Conservation (phyloP, 768 basidiomycete genomes). For the Tylopilus subfusipes region DNA sequence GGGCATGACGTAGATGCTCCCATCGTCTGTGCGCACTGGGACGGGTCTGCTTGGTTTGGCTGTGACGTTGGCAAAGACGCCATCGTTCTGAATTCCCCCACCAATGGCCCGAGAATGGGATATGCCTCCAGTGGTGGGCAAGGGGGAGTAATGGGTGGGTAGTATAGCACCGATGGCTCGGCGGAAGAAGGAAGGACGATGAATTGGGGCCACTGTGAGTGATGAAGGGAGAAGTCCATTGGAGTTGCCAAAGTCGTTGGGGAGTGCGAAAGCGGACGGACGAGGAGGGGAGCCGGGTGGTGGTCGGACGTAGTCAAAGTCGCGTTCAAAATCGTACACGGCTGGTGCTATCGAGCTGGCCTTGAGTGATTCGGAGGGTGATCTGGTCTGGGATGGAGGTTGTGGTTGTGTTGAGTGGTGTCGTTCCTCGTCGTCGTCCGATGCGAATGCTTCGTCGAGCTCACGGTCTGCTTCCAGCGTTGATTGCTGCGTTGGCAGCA, state of each 20-base stretch:
- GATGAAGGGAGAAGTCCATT: conserved; percentile 61
- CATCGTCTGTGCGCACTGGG: conserved; percentile 48
- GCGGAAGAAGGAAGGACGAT: conserved; percentile 52
- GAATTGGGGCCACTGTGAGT: conserved; percentile 34
- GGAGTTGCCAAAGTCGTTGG: conserved; percentile 69
- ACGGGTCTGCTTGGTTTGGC: conserved; percentile 69
- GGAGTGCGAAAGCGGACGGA: conserved; percentile 52
- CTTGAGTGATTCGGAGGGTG: conserved; percentile 18
- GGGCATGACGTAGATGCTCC: conserved; percentile 61
- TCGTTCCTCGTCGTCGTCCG: conserved; percentile 46
- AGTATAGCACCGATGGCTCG: conserved; percentile 55
- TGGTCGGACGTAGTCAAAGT: conserved; percentile 63
- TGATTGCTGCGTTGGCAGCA: conserved; percentile 47
- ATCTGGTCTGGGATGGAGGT: conserved; percentile 30
- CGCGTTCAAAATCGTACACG: conserved; percentile 69
- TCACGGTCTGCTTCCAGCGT: conserved; percentile 51
- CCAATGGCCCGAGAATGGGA: conserved; percentile 41
- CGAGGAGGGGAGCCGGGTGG: conserved; percentile 78
- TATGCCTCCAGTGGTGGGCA: conserved; percentile 41
- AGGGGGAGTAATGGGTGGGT: conserved; percentile 60
- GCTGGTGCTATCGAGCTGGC: conserved; percentile 16
- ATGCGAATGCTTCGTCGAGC: conserved; percentile 74
- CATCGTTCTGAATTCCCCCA: conserved; percentile 80
- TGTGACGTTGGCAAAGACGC: conserved; percentile 91
- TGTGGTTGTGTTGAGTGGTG: conserved; percentile 21